Conservation (phyloP, 345 rosid species). For the Clarkia xantiana region DNA sequence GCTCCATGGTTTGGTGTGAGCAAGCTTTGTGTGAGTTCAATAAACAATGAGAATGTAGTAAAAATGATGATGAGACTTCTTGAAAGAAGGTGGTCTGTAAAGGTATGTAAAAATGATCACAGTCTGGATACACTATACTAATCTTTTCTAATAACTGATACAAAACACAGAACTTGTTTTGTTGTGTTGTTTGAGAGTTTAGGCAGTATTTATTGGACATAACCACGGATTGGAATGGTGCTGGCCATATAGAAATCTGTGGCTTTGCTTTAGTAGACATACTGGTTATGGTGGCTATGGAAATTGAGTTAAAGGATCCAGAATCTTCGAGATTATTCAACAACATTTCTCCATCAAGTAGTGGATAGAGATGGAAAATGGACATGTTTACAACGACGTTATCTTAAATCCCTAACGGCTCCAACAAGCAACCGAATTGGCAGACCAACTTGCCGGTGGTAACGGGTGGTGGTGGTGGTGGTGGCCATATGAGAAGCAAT, state of each 20-base stretch:
- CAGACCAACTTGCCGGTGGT: too few relatives aligned
- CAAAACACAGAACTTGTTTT: too few relatives aligned
- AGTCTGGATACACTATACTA: conserved; percentile 25
- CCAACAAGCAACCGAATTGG: too few relatives aligned
- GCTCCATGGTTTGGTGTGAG: conserved; percentile 43
- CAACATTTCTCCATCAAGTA: conserved; percentile 48
- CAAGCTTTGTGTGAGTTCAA: conserved; percentile 74
- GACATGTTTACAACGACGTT: conserved; percentile 40
- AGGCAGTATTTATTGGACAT: conserved; percentile 88
- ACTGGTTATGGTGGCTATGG: conserved; percentile 86
- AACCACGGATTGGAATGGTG: conserved; percentile 97
- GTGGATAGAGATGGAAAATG: conserved; percentile 93
- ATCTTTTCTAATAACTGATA: conserved; percentile 10
- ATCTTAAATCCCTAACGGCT: too few relatives aligned
- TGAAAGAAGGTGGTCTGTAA: conserved; percentile 45
- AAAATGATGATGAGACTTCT: conserved; percentile 57
- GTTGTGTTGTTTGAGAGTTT: conserved; percentile 12
- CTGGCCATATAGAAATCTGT: conserved; percentile 55
- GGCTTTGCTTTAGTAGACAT: conserved; percentile 95
- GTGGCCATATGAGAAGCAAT: too few relatives aligned
- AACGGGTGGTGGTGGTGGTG: too few relatives aligned
- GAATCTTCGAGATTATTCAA: conserved; percentile 57
- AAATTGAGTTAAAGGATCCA: conserved; percentile 69
- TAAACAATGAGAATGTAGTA: conserved; percentile 71
- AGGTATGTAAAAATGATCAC: conserved; percentile 51